Evolutionary conservation across 306 rosid genomes (phyloP), one percentile per base, ranked within the genome.

Genomic region (Vicia faba): DNA sequence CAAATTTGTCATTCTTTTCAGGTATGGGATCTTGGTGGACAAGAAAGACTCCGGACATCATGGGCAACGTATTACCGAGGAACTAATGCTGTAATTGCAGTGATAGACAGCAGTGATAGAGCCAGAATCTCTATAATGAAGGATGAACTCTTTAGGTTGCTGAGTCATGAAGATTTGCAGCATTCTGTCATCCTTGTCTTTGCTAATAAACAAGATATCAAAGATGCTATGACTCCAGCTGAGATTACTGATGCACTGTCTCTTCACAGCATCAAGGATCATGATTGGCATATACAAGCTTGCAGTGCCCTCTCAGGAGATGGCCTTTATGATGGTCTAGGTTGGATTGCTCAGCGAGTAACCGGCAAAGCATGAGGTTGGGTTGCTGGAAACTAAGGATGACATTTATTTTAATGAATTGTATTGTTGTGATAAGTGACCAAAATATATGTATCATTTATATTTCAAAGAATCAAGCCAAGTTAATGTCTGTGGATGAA

Each of bases 11-110:
- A 45, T 80, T 66, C 6, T 16, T 75, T 58, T 56, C 83, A 90
- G 99, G 99, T 95, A 2, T 95, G 99, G 97, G 97, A 95, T 88
- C 96, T 95, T 10, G 99, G 99, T 0, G 97, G 97, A 48, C 99
- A 95, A 82, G 99, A 95, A 43, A 90, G 96, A 72, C 90, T 90
- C 20, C 84, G 99, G 69, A 90, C 97, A 51, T 95, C 99, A 28
- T 90, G 99, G 99, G 97, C 99, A 33, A 95, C 99, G 55, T 95
- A 90, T 71, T 95, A 95, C 73, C 85, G 97, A 9, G 97, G 99
- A 79, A 90, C 99, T 13, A 83, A 95, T 73, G 97, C 97, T 50
- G 84, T 95, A 45, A 91, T 95, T 53, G 96, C 41, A 0, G 99
- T 95, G 56, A 90, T 95, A 61, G 99, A 95, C 84, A 90, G 99